These are phyloP conservation scores for Candida taoyuanica DNA, from an alignment of 805 yeast species.

Conservation along the genomic window DNA sequence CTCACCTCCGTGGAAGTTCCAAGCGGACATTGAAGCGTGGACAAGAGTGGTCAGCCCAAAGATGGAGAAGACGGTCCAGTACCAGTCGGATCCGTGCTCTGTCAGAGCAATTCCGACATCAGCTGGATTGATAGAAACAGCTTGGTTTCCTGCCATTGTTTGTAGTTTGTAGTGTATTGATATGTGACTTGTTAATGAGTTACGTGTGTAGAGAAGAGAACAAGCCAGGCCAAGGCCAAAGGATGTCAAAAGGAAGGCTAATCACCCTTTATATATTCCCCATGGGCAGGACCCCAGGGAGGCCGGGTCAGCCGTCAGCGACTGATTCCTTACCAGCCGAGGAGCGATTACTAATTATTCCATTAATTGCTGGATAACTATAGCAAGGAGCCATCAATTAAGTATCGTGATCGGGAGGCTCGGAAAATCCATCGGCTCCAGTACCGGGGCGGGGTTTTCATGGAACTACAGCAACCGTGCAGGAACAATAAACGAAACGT, in stretches of 20 bases:
- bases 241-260: too few species aligned
- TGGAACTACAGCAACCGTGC: neutral
- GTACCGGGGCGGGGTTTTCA: too few species aligned
- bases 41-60: slow-evolving; percentile 36
- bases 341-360: too few species aligned
- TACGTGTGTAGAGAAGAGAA: neutral
- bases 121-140: slow-evolving; percentile 21
- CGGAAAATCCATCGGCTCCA: too few species aligned
- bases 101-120: slow-evolving; percentile 49
- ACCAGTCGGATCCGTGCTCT: slow-evolving; percentile 59
- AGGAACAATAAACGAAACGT: neutral
- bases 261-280: too few species aligned
- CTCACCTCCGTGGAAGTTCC: slow-evolving; percentile 21
- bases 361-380: too few species aligned
- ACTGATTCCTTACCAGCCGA: too few species aligned
- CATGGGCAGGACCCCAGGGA: too few species aligned
- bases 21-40: slow-evolving; percentile 24
- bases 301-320: too few species aligned
- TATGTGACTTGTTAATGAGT: neutral
- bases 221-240: too few species aligned
- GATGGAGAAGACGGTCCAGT: slow-evolving; percentile 56
- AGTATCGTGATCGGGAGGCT: neutral
- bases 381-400: too few species aligned
- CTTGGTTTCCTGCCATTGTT: slow-evolving; percentile 22
- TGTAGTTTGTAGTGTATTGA: neutral